phyloP scores from a whole-genome alignment of 1,284 basidiomycete genomes.

The Naganishia sp. region DNA sequence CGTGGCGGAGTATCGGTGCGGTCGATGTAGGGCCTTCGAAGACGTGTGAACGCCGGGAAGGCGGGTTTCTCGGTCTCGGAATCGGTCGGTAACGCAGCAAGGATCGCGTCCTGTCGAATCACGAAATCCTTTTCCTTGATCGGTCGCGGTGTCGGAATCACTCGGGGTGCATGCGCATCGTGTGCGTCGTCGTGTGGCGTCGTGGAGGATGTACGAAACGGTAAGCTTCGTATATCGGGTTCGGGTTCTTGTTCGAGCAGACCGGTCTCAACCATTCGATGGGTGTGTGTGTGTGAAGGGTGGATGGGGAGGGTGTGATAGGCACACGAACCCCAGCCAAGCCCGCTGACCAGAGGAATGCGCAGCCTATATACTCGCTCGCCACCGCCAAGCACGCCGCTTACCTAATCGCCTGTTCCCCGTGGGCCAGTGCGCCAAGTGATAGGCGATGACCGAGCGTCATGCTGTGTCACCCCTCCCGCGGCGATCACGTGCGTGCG shows the following conservation, averaged over 20 bases:
- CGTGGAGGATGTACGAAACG: slow-evolving; percentile 9
- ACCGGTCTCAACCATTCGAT: slow-evolving; percentile 30
- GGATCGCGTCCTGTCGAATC: neutral
- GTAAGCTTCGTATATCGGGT: slow-evolving; percentile 33
- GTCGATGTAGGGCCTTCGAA: slow-evolving; percentile 1
- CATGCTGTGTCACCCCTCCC: slow-evolving; percentile 1
- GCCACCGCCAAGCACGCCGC: slow-evolving; percentile 4
- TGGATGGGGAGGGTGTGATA: neutral
- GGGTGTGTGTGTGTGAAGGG: neutral
- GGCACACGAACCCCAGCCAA: neutral
- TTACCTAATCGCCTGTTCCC: neutral
- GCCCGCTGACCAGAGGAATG: neutral
- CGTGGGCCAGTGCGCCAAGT: too few species aligned
- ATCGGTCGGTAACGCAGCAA: too few species aligned
- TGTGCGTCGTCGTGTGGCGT: neutral
- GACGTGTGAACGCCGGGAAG: slow-evolving; percentile 11
- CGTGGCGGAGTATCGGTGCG: neutral
- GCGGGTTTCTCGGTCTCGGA: neutral
- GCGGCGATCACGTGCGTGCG: too few species aligned
- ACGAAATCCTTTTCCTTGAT: slow-evolving; percentile 26
- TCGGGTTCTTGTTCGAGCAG: slow-evolving; percentile 31
- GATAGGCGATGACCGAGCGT: neutral
- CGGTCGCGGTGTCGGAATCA: slow-evolving; percentile 4
- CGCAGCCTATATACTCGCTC: neutral
- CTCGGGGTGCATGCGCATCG: neutral